Evolutionary conservation across 225 moss, liverwort and hornwort species (phyloP).

Genomic region (Sphagnum tenellum): DNA sequence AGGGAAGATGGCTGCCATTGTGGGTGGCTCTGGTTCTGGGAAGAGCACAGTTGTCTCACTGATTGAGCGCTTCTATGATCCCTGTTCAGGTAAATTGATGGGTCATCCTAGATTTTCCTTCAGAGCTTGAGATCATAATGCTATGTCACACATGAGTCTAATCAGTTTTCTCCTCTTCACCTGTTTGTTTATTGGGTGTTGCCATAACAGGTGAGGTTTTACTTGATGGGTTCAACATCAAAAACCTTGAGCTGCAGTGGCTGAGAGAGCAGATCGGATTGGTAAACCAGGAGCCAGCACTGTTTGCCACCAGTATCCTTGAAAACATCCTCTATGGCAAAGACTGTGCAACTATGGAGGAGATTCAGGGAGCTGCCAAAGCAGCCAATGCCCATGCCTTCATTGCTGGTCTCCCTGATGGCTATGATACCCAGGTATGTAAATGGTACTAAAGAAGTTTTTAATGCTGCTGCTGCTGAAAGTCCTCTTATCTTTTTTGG

Average conservation of each 20-base stretch:
- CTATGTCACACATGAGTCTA: too few species aligned
- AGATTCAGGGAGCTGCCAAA: conserved; percentile 64
- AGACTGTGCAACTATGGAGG: conserved; percentile 50
- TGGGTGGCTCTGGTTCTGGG: conserved; percentile 33
- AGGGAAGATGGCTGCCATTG: conserved; percentile 40
- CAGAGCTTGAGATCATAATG: too few species aligned
- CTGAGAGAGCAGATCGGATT: conserved; percentile 68
- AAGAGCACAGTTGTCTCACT: conserved; percentile 40
- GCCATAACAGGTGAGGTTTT: conserved; percentile 37
- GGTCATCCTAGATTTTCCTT: too few species aligned
- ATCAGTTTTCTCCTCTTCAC: too few species aligned
- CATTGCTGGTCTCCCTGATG: conserved; percentile 54
- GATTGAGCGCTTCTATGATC: conserved; percentile 40
- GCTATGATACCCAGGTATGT: conserved; percentile 71
- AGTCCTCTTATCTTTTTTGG: too few species aligned
- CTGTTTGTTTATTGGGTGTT: too few species aligned
- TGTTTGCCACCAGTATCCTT: conserved; percentile 50
- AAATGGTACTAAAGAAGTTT: too few species aligned
- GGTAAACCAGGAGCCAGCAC: conserved; percentile 68
- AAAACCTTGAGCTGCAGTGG: conserved; percentile 55
- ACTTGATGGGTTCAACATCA: conserved; percentile 61
- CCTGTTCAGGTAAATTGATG: conserved; percentile 9
- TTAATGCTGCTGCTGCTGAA: too few species aligned
- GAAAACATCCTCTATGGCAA: conserved; percentile 75
- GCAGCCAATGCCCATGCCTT: conserved; percentile 79